These are phyloP conservation scores for Fraxinus sp. DNA, from an alignment of 305 asterid genomes.

Conservation along the genomic window DNA sequence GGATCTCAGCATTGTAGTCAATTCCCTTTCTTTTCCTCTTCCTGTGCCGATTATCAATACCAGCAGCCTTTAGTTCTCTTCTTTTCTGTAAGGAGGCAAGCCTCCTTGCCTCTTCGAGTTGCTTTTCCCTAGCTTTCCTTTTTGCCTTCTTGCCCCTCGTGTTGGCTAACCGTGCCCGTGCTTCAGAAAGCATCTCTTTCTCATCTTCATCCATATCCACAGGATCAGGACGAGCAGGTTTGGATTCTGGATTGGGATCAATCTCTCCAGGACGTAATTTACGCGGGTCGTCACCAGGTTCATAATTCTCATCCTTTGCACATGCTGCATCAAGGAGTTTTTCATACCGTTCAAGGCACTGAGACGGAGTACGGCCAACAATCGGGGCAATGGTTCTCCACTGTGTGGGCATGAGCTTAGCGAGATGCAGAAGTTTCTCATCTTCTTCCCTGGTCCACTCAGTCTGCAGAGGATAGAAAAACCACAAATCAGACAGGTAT, in stretches of 20 bases:
- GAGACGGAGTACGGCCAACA: slow-evolving; percentile 95
- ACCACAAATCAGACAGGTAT: too few relatives aligned
- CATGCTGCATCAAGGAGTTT: slow-evolving; percentile 97
- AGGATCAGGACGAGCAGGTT: slow-evolving; percentile 99
- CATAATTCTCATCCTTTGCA: slow-evolving; percentile 94
- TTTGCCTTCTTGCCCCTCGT: slow-evolving; percentile 97
- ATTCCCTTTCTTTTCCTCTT: slow-evolving; percentile 91
- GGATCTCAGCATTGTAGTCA: slow-evolving; percentile 92
- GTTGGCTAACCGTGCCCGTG: slow-evolving; percentile 90
- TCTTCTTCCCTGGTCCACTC: slow-evolving; percentile 63
- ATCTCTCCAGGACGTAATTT: slow-evolving; percentile 97
- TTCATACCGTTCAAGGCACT: slow-evolving; percentile 96
- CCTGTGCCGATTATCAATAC: slow-evolving; percentile 66
- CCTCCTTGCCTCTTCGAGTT: slow-evolving; percentile 97
- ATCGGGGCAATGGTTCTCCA: slow-evolving; percentile 99
- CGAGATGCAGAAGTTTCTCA: slow-evolving; percentile 92
- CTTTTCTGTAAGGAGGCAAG: slow-evolving; percentile 98
- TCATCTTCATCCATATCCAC: slow-evolving; percentile 99
- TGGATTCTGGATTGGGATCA: slow-evolving; percentile 95
- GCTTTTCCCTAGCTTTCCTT: slow-evolving; percentile 95
- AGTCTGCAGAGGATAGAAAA: too few relatives aligned
- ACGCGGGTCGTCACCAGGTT: slow-evolving; percentile 84
- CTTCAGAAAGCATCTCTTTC: slow-evolving; percentile 99
- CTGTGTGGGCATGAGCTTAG: slow-evolving; percentile 98
- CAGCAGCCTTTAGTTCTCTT: slow-evolving; percentile 96